A percentile compares a stretch with the other conserved stretches of the same genome.
phyloP scores from a whole-genome alignment of 768 basidiomycete genomes.

The Rhizopogon vesiculosus region DNA sequence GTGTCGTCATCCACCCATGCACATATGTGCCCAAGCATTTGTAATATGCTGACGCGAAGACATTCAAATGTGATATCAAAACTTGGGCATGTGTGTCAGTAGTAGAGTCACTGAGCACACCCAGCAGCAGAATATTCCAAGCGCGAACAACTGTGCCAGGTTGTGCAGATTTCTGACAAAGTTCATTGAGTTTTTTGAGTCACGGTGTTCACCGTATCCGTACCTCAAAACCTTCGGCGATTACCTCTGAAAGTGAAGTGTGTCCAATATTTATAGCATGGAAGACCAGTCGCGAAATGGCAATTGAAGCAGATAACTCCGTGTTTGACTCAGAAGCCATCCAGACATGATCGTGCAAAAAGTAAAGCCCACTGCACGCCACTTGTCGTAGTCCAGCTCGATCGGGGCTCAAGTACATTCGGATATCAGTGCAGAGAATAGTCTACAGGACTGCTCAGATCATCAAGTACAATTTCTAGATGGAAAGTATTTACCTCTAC shows the following conservation, averaged over 20 bases:
- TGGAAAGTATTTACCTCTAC: conserved; percentile 42
- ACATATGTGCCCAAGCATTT: conserved; percentile 38
- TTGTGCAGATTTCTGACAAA: conserved; percentile 30
- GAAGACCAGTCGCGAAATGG: conserved; percentile 50
- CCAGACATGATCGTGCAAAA: conserved; percentile 48
- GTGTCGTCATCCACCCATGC: conserved; percentile 27
- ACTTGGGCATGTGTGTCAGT: conserved; percentile 19
- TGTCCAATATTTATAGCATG: conserved; percentile 42
- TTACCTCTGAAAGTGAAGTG: conserved; percentile 33
- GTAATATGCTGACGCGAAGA: conserved; percentile 46
- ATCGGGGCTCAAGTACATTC: conserved; percentile 24
- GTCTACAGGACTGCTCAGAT: conserved; percentile 16
- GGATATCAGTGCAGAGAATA: conserved; percentile 25
- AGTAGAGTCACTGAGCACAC: conserved; percentile 40
- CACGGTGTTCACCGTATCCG: conserved; percentile 24
- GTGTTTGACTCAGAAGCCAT: conserved; percentile 40
- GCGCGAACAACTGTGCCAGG: conserved; percentile 41
- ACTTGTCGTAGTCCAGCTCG: conserved; percentile 24
- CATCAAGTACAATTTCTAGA: background rate
- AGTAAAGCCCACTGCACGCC: conserved; percentile 47
- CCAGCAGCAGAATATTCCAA: conserved; percentile 63
- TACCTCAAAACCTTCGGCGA: conserved; percentile 24
- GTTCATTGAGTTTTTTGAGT: background rate
- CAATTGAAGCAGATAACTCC: conserved; percentile 48
- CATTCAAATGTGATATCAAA: conserved; percentile 46